Base-by-base conservation (phyloP, 352 stramenopile species). In the Pythium rhizo-oryzae region DNA sequence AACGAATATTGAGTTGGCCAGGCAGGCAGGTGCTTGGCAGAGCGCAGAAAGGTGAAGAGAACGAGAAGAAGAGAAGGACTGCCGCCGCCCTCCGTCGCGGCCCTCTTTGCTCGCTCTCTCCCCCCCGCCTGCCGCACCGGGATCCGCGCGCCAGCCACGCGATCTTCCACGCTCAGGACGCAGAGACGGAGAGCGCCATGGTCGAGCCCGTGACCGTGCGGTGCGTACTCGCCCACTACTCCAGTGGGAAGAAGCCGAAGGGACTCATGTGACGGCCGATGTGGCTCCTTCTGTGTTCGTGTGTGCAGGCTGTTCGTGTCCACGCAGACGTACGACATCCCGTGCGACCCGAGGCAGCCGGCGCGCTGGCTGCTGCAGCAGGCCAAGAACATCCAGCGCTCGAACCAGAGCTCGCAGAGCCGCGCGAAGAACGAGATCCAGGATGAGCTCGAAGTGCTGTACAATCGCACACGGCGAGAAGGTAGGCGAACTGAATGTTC, bases 281-380 rank as follows among this genome's bases (percentile, higher is more conserved):
- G 8, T 11, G 37, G 21, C 6, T 11, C 11, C 6, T 37, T 23
- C 41, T 59, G 11, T 44, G 18, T 28, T n/a, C 13, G 37, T 43
- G 37, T 43, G 4, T 12, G 3, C 30, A 93, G 85, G 39, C 67
- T 94, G 18, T 91, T 92, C 69, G 84, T 93, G 57, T 76, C 77
- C 59, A 91, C 86, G 37, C 87, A 91, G 77, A 92, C 85, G 72
- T 92, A 93, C 72, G 85, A 95, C 60, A 91, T 95, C 61, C 79
- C 85, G 50, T 93, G 87, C 67, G 83, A 95, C 60, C 80, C 87
- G 51, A 82, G 76, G 28, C 80, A 91, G 59, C 76, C 84, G 0
- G 85, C 85, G 52, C 80, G 89, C 59, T 91, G 81, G 83, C 84
- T 95, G 28, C 70, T 95, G n/a, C 58, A 77, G 50, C 83, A 92